phyloP scores from a whole-genome alignment of 495 filamentous ascomycete genomes.

The Penicillium coffeae region DNA sequence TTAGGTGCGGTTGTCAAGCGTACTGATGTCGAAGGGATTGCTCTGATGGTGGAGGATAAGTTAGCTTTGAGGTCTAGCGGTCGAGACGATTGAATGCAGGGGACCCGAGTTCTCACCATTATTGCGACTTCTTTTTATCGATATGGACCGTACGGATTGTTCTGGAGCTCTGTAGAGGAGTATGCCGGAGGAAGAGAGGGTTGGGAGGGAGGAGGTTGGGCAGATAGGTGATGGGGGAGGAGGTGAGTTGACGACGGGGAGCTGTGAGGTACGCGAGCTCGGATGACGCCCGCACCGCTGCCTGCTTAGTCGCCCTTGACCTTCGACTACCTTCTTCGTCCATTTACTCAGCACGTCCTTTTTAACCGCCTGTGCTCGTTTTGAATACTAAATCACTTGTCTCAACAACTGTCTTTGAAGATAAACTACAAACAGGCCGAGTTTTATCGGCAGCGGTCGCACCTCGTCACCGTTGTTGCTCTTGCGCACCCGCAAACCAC shows the following conservation, averaged over 20 bases:
- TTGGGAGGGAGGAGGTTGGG: constrained; percentile 1
- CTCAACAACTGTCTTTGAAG: not conserved
- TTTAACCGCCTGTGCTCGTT: not conserved
- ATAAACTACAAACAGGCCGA: no score
- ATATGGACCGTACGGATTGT: constrained; percentile 4
- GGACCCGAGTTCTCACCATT: constrained; percentile 25
- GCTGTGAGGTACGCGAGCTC: constrained; percentile 32
- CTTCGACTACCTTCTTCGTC: constrained; percentile 28
- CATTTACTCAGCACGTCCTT: constrained; percentile 6
- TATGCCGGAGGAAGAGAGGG: constrained; percentile 7
- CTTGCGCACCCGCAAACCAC: not conserved
- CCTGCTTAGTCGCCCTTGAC: constrained; percentile 26
- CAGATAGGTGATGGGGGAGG: constrained; percentile 25
- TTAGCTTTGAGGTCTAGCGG: constrained; percentile 29
- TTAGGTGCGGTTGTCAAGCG: constrained; percentile 19
- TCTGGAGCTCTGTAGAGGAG: constrained; percentile 13
- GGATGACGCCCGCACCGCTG: constrained; percentile 46
- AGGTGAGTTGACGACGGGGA: constrained; percentile 28
- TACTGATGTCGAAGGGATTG: constrained; percentile 90
- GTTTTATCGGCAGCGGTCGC: not conserved
- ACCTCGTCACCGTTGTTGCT: not conserved
- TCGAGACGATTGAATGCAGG: constrained; percentile 9
- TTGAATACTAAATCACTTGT: no score
- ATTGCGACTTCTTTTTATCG: constrained; percentile 22
- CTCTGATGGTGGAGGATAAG: constrained; percentile 44